These are phyloP conservation scores for Striga hermonthica DNA, from an alignment of 305 asterid genomes.

Conservation along the genomic window DNA sequence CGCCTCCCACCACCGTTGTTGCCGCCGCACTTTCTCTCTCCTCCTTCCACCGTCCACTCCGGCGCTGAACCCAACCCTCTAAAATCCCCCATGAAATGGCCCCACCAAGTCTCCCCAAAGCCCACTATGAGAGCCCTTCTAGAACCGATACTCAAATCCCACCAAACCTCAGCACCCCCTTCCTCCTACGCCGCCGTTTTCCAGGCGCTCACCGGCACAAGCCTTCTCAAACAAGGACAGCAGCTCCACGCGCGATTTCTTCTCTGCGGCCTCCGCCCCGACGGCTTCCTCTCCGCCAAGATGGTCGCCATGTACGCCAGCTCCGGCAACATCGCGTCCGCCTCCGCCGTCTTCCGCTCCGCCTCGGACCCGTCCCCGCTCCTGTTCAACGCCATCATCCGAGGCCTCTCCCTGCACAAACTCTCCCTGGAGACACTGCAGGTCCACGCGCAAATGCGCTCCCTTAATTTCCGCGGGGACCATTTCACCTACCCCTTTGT, in stretches of 20 bases:
- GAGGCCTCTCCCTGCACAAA: conserved; percentile 54
- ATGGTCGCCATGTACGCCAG: conserved; percentile 92
- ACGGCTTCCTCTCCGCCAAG: conserved; percentile 57
- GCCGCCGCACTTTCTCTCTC: background rate
- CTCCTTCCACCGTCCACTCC: background rate
- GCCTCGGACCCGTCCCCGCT: conserved; percentile 41
- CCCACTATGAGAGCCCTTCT: conserved; percentile 39
- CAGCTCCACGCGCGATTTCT: conserved; percentile 49
- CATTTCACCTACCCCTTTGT: conserved; percentile 78
- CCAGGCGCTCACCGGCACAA: conserved; percentile 53
- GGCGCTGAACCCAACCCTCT: background rate
- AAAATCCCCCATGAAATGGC: conserved; percentile 37
- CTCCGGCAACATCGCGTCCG: conserved; percentile 64
- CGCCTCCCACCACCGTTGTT: too few species aligned
- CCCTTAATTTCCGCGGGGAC: conserved; percentile 53
- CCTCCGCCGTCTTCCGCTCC: conserved; percentile 44
- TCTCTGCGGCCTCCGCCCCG: conserved; percentile 42
- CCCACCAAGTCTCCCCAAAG: conserved; percentile 27
- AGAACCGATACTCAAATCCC: conserved; percentile 39
- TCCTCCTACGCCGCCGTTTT: conserved; percentile 56
- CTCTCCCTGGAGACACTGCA: conserved; percentile 37
- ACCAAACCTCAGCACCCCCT: conserved; percentile 33
- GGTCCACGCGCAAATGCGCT: conserved; percentile 43
- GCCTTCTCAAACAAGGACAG: conserved; percentile 55
- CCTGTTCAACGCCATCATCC: conserved; percentile 64